These are phyloP conservation scores for Penicillium egyptiacum DNA, from an alignment of 495 filamentous ascomycete species.

Conservation along the genomic window DNA sequence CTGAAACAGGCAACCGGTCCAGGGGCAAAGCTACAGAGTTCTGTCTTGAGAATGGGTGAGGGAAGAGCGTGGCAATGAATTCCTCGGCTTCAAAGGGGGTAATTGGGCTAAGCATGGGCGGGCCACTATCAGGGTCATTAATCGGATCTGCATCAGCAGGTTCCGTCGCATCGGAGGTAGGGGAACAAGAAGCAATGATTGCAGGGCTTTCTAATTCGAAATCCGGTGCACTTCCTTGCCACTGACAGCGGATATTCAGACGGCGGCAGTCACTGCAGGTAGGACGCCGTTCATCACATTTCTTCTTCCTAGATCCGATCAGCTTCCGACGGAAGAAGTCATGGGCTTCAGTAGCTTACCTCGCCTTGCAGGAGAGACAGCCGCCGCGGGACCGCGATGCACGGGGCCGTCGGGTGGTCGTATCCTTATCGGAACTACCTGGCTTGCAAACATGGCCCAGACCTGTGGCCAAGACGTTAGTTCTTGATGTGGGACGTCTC, in stretches of 20 bases:
- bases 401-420: conserved; percentile 22
- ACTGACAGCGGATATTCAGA: conserved; percentile 28
- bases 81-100: conserved; percentile 21
- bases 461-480: conserved; percentile 16
- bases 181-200: neutral
- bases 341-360: conserved; percentile 17
- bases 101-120: conserved; percentile 2
- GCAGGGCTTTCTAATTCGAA: neutral
- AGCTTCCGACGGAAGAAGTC: neutral
- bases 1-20: conserved; percentile 10
- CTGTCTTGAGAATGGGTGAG: conserved; percentile 16
- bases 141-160: conserved; percentile 13
- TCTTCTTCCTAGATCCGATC: conserved; percentile 26
- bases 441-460: conserved; percentile 31
- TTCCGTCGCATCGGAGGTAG: conserved; percentile 9
- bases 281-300: conserved; percentile 29
- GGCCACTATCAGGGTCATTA: conserved; percentile 18
- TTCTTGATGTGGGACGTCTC: neutral
- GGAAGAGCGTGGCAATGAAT: conserved; percentile 27
- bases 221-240: conserved; percentile 8
- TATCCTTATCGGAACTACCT: conserved; percentile 18
- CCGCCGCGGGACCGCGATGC: conserved; percentile 32
- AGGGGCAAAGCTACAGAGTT: neutral
- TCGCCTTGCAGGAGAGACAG: conserved; percentile 33
- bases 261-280: conserved; percentile 32